Evolutionary conservation across 768 basidiomycete species (phyloP), one percentile per base, ranked within the genome.

Genomic region (Macrolepiota albuminosa): DNA sequence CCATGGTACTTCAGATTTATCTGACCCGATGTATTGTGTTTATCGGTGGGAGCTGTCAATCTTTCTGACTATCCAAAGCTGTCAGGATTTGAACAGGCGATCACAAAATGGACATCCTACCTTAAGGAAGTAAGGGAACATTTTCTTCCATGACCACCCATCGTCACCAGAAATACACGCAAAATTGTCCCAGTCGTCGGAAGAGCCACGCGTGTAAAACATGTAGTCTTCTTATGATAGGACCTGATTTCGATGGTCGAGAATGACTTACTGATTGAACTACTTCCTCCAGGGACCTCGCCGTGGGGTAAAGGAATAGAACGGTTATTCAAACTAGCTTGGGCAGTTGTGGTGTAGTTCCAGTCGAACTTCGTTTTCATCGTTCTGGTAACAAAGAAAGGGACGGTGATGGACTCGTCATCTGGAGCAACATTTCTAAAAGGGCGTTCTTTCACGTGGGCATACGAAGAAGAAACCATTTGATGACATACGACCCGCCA

Each of bases 61-160:
- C n/a, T n/a, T n/a, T n/a, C n/a, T n/a, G n/a, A n/a, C n/a, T n/a
- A n/a, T n/a, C n/a, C n/a, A n/a, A n/a, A n/a, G n/a, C n/a, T n/a
- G n/a, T n/a, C n/a, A n/a, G n/a, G n/a, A n/a, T n/a, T n/a, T n/a
- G n/a, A n/a, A n/a, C n/a, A n/a, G n/a, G n/a, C n/a, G n/a, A n/a
- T n/a, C 26, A 51, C 18, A 34, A 43, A 34, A 26, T 51, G 6
- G 56, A 21, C 26, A 26, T 47, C n/a, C 13, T 36, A 18, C 40
- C 29, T 56, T 48, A 65, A 69, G 61, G 67, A 71, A 50, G 40
- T 71, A 75, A 6, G 58, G 63, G 18, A 62, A 62, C 33, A 76
- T 64, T 11, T 54, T 67, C 7, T 61, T 43, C 74, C 73, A 76
- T 7, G 69, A 66, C 75, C 75, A 76, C 3, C 72, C 72, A 2